A percentile compares a stretch with the other conserved stretches of the same genome.
Evolutionary conservation across 768 basidiomycete species (phyloP).

Genomic region (Rhodosporidiobolus sp.): DNA sequence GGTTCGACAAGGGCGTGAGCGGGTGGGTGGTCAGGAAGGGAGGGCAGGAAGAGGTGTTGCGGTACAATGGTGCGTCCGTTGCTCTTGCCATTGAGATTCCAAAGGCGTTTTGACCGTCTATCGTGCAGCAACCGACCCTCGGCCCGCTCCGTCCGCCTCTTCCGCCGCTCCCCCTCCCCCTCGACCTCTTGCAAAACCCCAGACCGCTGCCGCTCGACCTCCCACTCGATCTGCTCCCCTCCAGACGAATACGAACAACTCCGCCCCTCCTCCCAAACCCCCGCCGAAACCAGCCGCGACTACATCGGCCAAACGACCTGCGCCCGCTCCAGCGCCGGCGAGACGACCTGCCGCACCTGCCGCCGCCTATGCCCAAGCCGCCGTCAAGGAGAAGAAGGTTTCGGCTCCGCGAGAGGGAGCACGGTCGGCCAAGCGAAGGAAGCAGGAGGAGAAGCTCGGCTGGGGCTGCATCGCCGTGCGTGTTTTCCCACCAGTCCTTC

Average conservation of each 20-base stretch:
- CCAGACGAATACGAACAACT: too few relatives aligned
- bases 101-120: not conserved
- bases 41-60: not conserved
- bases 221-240: too few relatives aligned
- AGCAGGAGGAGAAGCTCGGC: not conserved
- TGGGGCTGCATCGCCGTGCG: not conserved
- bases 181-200: too few relatives aligned
- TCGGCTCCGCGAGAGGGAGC: not conserved
- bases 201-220: too few relatives aligned
- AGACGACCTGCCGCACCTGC: not conserved
- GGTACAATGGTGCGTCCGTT: not conserved
- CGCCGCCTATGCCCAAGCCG: not conserved
- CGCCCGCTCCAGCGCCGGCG: too few relatives aligned
- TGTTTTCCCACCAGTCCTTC: too few relatives aligned
- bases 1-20: not conserved
- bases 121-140: not conserved
- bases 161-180: too few relatives aligned
- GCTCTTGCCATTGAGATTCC: too few relatives aligned
- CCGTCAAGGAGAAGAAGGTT: not conserved
- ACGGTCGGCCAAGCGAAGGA: not conserved
- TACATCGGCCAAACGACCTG: too few relatives aligned
- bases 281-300: too few relatives aligned
- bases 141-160: not conserved
- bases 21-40: slow-evolving; percentile 9
- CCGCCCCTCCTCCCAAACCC: too few relatives aligned